Percentiles rank a stretch among this genome's conserved stretches.
These are phyloP conservation scores for Penicillium crystallinum DNA, from an alignment of 495 filamentous ascomycete species.

Conservation along the genomic window DNA sequence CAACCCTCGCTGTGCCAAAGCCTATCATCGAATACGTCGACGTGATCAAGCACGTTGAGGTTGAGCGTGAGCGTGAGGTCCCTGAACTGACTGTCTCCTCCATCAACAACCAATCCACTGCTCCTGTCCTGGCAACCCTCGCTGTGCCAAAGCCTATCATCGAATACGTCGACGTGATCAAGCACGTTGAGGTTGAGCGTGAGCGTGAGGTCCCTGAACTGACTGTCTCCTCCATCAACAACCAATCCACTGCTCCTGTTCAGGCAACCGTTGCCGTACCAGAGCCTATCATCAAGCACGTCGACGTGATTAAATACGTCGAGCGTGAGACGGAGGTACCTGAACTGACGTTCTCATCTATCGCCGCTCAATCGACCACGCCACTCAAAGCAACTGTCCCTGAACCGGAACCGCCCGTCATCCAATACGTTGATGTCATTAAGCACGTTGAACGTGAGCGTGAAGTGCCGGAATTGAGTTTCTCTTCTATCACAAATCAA, in stretches of 20 bases:
- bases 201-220: constrained; percentile 16
- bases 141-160: constrained; percentile 5
- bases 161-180: constrained; percentile 6
- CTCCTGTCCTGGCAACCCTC: constrained; percentile 18
- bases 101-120: constrained; percentile 15
- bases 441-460: constrained; percentile 10
- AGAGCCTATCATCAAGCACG: not conserved
- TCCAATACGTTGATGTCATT: not conserved
- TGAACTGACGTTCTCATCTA: constrained; percentile 1
- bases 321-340: constrained; percentile 2
- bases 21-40: constrained; percentile 5
- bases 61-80: constrained; percentile 3
- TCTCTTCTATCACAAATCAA: constrained; percentile 23
- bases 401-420: constrained; percentile 8
- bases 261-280: constrained; percentile 11
- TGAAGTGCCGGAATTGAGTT: constrained; percentile 19
- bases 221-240: constrained; percentile 21
- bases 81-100: constrained; percentile 26
- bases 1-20: constrained; percentile 10
- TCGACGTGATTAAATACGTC: constrained; percentile 6
- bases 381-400: not conserved
- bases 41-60: constrained; percentile 3
- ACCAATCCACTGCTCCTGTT: constrained; percentile 20
- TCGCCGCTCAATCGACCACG: not conserved
- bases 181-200: constrained; percentile 5